phyloP scores from a whole-genome alignment of 2,329 filamentous ascomycete genomes.

The Phialemonium atrogriseum region DNA sequence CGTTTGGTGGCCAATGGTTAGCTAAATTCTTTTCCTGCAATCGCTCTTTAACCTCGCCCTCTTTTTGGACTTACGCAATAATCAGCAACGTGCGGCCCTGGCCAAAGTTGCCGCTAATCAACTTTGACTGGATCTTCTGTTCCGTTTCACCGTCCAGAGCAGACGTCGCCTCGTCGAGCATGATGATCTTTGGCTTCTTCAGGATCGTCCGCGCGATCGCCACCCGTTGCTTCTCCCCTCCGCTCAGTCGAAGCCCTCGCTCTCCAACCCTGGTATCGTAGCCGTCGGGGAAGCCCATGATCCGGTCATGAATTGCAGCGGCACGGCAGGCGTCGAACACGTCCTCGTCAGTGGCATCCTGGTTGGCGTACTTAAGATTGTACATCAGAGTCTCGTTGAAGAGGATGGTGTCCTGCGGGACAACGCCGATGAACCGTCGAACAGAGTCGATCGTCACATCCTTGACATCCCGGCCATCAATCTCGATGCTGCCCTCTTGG shows the following conservation, averaged over 20 bases:
- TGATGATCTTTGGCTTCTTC: slow-evolving; percentile 60
- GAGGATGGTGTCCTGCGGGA: slow-evolving; percentile 84
- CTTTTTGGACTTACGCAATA: slow-evolving; percentile 72
- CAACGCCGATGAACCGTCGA: slow-evolving; percentile 83
- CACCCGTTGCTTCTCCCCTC: slow-evolving; percentile 52
- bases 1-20: too few species aligned
- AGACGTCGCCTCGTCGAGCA: slow-evolving; percentile 65
- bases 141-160: slow-evolving; percentile 58
- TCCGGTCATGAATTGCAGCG: slow-evolving; percentile 47
- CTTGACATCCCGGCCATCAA: slow-evolving; percentile 79
- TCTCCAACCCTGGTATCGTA: slow-evolving; percentile 46
- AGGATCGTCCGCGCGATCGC: slow-evolving; percentile 58
- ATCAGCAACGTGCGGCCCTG: slow-evolving; percentile 86
- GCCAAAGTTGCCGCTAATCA: slow-evolving; percentile 60
- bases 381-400: slow-evolving; percentile 49
- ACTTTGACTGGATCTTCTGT: slow-evolving; percentile 52
- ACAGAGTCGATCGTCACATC: slow-evolving; percentile 91
- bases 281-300: slow-evolving; percentile 42
- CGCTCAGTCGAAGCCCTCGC: slow-evolving; percentile 44
- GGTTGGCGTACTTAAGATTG: slow-evolving; percentile 44
- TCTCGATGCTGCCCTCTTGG: slow-evolving; percentile 66
- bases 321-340: slow-evolving; percentile 42
- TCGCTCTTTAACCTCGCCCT: too few species aligned
- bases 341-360: slow-evolving; percentile 37
- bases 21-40: too few species aligned